Conservation (phyloP, 2,329 filamentous ascomycete genomes). For the Pestalotiopsis sp. region DNA sequence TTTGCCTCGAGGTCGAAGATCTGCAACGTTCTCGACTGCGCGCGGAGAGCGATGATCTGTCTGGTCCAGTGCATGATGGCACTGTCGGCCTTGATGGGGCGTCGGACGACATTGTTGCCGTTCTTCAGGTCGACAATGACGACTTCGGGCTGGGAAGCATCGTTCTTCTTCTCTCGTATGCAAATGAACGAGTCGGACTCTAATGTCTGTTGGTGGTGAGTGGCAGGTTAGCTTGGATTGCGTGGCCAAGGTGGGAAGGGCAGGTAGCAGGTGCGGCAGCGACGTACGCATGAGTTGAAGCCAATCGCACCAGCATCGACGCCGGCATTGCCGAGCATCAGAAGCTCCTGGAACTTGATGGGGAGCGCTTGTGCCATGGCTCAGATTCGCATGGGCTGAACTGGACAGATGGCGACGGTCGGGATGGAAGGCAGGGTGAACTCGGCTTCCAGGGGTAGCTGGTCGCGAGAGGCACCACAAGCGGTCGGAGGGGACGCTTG, state of each 20-base stretch:
- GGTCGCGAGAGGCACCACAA: conserved; percentile 3
- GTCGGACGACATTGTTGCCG: conserved; percentile 90
- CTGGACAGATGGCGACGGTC: neutral
- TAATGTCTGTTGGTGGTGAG: conserved; percentile 71
- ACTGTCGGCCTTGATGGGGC: conserved; percentile 98
- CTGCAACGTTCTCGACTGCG: conserved; percentile 90
- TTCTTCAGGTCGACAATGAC: conserved; percentile 98
- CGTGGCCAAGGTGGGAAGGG: conserved; percentile 14
- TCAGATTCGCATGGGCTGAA: conserved; percentile 30
- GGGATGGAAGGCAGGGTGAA: neutral
- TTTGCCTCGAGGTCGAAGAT: conserved; percentile 95
- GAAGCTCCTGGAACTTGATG: conserved; percentile 91
- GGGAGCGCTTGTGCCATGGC: conserved; percentile 69
- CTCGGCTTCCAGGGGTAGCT: neutral
- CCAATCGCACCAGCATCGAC: conserved; percentile 63
- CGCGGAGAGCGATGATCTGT: conserved; percentile 96
- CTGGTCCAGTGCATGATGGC: conserved; percentile 99
- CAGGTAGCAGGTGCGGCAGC: conserved; percentile 15
- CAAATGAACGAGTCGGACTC: conserved; percentile 98
- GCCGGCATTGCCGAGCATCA: conserved; percentile 62
- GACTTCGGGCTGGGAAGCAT: conserved; percentile 84
- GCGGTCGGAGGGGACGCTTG: conserved; percentile 4
- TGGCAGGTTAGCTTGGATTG: conserved; percentile 21
- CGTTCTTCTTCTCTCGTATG: conserved; percentile 90
- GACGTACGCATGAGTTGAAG: conserved; percentile 83